A percentile compares a stretch with the other conserved stretches of the same genome.
phyloP scores from a whole-genome alignment of 2,329 filamentous ascomycete genomes.

The Alternaria ventricosa region DNA sequence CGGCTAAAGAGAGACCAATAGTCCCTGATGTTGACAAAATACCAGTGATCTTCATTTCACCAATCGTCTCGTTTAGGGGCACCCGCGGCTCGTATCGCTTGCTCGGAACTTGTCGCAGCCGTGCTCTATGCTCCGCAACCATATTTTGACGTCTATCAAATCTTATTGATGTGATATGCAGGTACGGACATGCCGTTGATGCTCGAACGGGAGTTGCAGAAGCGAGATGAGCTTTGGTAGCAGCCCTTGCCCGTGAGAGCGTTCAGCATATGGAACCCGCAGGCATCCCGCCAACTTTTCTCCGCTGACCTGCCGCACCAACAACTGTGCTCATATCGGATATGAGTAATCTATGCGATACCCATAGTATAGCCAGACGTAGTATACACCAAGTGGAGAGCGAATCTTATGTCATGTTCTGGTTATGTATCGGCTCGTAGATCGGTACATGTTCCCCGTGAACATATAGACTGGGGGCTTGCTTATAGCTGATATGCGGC shows the following conservation, averaged over 20 bases:
- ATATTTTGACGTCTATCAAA: conserved; percentile 4
- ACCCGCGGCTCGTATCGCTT: conserved; percentile 12
- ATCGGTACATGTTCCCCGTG: background rate
- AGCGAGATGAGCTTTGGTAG: conserved; percentile 6
- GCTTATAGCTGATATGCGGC: background rate
- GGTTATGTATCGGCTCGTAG: background rate
- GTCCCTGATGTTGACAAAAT: background rate
- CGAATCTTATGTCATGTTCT: background rate
- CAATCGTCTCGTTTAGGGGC: conserved; percentile 8
- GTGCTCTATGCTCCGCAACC: conserved; percentile 1
- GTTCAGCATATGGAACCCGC: background rate
- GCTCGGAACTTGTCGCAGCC: conserved; percentile 7
- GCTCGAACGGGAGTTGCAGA: background rate
- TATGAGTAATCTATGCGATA: background rate
- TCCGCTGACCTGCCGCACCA: background rate
- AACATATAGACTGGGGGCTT: background rate
- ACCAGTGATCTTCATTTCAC: background rate
- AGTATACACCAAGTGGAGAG: background rate
- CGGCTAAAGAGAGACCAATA: conserved; percentile 14
- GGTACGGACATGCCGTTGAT: background rate
- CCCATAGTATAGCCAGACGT: background rate
- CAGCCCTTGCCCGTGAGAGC: background rate
- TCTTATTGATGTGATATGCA: conserved; percentile 5
- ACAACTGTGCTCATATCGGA: background rate
- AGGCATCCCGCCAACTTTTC: conserved; percentile 31